Evolutionary conservation across 2,329 filamentous ascomycete species (phyloP), one percentile per base, ranked within the genome.

Genomic region (Fusarium tjaetaba): DNA sequence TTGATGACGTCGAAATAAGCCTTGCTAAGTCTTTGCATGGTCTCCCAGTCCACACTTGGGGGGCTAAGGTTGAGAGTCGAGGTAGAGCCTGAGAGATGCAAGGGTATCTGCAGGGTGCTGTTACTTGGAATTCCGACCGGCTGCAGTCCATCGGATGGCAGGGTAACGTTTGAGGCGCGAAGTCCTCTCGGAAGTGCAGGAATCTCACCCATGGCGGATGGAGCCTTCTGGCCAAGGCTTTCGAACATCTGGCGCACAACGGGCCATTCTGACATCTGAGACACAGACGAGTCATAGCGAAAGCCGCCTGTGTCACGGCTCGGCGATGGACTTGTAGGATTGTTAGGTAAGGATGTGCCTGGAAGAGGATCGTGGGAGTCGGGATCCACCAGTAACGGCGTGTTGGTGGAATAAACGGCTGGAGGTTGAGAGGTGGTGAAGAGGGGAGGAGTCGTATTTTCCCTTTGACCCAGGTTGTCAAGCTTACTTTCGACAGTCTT

Each of bases 1-100:
- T 91, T 91, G 80, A 89, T 89, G 4, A 85, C 87, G 73, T 89
- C 86, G 76, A 91, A 91, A 75, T 89, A 91, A 1, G 85, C 84
- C 55, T 86, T 87, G 65, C 85, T 84, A 42, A 89, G 82, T 30
- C 82, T 81, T 65, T 86, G 84, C 80, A 90, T 86, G 6, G 82
- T 82, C 11, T 88, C 86, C 78, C 85, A 85, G 18, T 82, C 84
- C 53, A 90, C 72, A 30, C 70, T 76, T 5, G 77, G 68, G 11
- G 66, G 64, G 20, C 45, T 76, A 2, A 73, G 53, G 32, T 67
- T 70, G n/a, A 77, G 63, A 34, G 63, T 32, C 15, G 71, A 55
- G 5, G 71, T 20, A 16, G 73, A 53, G 16, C 60, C 68, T 10
- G 73, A 65, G 39, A 76, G 71, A 41, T 78, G 74, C 34, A 79